Evolutionary conservation across 768 basidiomycete species (phyloP).

Genomic region (Astraeus odoratus): DNA sequence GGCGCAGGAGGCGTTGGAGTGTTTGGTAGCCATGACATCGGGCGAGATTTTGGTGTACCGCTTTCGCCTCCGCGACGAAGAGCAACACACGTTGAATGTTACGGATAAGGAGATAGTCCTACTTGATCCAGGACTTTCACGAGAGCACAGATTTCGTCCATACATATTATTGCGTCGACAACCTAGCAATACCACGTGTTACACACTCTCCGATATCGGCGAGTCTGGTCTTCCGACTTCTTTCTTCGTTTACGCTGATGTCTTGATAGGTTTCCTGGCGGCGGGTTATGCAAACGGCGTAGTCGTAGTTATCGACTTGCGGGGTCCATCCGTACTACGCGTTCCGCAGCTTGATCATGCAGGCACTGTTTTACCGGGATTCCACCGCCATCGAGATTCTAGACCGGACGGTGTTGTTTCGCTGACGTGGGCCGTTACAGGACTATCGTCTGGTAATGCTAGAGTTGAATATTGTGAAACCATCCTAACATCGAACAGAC

Average conservation of each 20-base stretch:
- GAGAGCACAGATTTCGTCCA: constrained; percentile 47
- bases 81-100: constrained; percentile 14
- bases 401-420: constrained; percentile 40
- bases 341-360: constrained; percentile 30
- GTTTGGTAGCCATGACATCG: constrained; percentile 43
- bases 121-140: constrained; percentile 40
- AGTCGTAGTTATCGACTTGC: constrained; percentile 63
- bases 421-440: constrained; percentile 62
- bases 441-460: constrained; percentile 44
- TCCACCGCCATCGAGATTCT: constrained; percentile 28
- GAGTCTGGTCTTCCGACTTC: constrained; percentile 14
- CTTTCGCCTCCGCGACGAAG: constrained; percentile 19
- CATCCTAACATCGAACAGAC: constrained; percentile 28
- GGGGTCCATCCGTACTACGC: constrained; percentile 61
- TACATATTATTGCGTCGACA: constrained; percentile 49
- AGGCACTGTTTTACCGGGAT: constrained; percentile 28
- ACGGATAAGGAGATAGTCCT: constrained; percentile 46
- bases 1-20: constrained; percentile 52
- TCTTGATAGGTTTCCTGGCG: constrained; percentile 65
- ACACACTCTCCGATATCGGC: constrained; percentile 73
- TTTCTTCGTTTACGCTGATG: neutral
- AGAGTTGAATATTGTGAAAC: neutral
- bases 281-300: constrained; percentile 56
- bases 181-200: constrained; percentile 43
- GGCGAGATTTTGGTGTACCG: constrained; percentile 54